Evolutionary conservation across 2,329 filamentous ascomycete species (phyloP).

Genomic region (Cyphellophora europaea): DNA sequence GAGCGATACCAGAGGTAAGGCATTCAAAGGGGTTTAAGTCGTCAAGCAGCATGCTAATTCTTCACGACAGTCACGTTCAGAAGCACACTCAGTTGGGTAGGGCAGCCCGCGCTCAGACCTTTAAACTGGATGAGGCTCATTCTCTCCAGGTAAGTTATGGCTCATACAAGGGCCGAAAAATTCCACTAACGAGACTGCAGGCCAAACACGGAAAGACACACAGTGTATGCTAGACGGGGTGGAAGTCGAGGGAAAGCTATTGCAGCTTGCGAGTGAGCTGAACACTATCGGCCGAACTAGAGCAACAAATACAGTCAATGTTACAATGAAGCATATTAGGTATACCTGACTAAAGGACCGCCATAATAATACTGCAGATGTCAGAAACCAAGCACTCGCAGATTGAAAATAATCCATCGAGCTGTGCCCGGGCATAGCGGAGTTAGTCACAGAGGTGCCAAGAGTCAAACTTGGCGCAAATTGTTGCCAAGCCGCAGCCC

Average conservation of each 20-base stretch:
- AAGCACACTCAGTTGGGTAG: slow-evolving; percentile 45
- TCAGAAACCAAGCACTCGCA: no score
- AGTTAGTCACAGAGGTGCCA: no score
- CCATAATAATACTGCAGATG: no score
- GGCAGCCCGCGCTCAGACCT: slow-evolving; percentile 36
- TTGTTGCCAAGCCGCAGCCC: no score
- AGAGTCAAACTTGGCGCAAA: no score
- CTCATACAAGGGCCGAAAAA: not conserved
- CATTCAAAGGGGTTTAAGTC: not conserved
- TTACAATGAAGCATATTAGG: no score
- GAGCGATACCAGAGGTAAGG: slow-evolving; percentile 58
- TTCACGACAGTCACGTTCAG: slow-evolving; percentile 36
- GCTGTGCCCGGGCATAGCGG: no score
- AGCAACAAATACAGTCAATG: no score
- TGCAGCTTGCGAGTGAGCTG: not conserved
- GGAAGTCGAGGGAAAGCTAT: no score
- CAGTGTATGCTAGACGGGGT: slow-evolving; percentile 68
- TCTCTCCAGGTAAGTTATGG: slow-evolving; percentile 50
- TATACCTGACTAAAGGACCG: no score
- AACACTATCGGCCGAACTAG: no score
- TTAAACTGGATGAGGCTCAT: slow-evolving; percentile 65
- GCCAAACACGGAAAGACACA: slow-evolving; percentile 89
- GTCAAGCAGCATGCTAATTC: slow-evolving; percentile 5
- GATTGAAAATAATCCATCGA: no score
- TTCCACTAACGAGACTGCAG: slow-evolving; percentile 66